A percentile compares a stretch with the other conserved stretches of the same genome.
Evolutionary conservation across 208 protist genomes (phyloP).

Genomic region (Naegleria gruberi): DNA sequence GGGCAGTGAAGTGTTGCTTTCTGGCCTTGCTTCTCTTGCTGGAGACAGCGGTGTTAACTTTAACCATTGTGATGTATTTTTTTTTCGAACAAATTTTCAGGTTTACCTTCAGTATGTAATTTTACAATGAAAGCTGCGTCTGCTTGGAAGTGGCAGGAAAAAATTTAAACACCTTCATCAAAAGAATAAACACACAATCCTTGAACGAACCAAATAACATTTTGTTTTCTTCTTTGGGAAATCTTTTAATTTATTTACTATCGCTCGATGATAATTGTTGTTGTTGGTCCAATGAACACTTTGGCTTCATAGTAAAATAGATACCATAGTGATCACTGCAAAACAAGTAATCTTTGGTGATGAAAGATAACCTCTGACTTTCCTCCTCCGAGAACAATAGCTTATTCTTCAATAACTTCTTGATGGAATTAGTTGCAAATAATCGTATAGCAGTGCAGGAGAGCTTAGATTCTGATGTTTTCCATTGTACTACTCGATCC

Average conservation of each 20-base stretch:
- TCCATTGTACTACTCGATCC: not conserved
- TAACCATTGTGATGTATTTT: not conserved
- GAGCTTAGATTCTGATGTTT: not conserved
- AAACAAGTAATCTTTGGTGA: not conserved
- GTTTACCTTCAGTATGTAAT: not conserved
- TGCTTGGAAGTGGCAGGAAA: no score
- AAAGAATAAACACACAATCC: no score
- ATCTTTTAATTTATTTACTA: no score
- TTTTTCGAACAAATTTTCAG: not conserved
- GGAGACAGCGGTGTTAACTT: constrained; percentile 22
- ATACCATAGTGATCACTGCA: not conserved
- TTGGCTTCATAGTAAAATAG: not conserved
- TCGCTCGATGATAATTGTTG: no score
- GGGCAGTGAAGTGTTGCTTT: constrained; percentile 98
- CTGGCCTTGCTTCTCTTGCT: constrained; percentile 87
- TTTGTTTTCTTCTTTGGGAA: no score
- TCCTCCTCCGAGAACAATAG: not conserved
- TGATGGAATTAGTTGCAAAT: not conserved
- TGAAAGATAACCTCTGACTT: not conserved
- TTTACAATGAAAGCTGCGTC: not conserved
- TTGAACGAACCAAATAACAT: no score
- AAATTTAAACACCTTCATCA: no score
- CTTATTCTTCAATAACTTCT: not conserved
- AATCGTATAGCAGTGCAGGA: not conserved
- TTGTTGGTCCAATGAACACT: no score